Percentiles rank a stretch among this genome's conserved stretches.
phyloP scores from a whole-genome alignment of 768 basidiomycete genomes.

The Mycena sanguinolenta region DNA sequence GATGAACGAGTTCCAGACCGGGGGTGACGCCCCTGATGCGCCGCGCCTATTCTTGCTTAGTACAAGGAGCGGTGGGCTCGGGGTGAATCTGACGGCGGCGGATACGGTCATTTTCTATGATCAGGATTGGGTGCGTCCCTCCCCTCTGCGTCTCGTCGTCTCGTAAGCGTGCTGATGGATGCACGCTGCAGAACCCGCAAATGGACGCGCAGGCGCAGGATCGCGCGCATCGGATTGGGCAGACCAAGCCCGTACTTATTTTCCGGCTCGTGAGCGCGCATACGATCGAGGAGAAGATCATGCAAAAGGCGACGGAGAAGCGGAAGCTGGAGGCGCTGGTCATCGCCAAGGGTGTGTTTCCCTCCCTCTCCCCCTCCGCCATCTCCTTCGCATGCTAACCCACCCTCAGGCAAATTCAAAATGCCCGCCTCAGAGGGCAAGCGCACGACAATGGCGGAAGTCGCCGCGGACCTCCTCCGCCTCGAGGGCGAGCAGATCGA shows the following conservation, averaged over 20 bases:
- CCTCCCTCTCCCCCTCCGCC: background rate
- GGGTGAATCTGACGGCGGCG: constrained; percentile 84
- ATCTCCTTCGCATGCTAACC: background rate
- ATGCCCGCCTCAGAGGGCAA: constrained; percentile 73
- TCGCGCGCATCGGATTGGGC: constrained; percentile 95
- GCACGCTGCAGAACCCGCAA: constrained; percentile 81
- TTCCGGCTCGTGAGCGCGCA: constrained; percentile 89
- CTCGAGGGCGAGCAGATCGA: constrained; percentile 92
- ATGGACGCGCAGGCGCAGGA: constrained; percentile 98
- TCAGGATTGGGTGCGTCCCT: constrained; percentile 82
- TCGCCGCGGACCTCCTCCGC: constrained; percentile 81
- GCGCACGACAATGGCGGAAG: constrained; percentile 79
- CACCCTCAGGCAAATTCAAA: constrained; percentile 81
- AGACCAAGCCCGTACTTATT: constrained; percentile 90
- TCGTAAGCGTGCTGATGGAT: background rate
- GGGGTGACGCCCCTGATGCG: constrained; percentile 70
- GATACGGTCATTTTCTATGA: constrained; percentile 97
- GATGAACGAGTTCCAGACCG: constrained; percentile 87
- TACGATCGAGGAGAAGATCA: constrained; percentile 93
- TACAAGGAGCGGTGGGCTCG: constrained; percentile 84
- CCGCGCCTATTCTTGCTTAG: constrained; percentile 85
- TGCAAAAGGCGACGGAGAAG: constrained; percentile 89
- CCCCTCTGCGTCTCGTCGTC: no score
- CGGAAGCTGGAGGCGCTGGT: constrained; percentile 94
- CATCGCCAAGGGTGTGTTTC: constrained; percentile 83